These are phyloP conservation scores for Mangifera indica DNA, from an alignment of 345 rosid species.

Conservation along the genomic window DNA sequence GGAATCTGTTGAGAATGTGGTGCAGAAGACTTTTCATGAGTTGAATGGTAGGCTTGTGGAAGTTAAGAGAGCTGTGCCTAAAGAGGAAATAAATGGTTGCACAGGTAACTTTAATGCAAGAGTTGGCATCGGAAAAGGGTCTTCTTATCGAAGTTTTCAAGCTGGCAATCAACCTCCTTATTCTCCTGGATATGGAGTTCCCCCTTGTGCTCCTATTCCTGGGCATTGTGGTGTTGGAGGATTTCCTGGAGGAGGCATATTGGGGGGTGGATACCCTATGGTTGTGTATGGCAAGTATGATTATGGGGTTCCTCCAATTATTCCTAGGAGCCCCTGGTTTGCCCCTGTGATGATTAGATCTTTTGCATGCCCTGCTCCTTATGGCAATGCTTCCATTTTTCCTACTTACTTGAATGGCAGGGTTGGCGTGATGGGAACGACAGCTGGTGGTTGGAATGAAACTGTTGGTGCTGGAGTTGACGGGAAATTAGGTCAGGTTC, in stretches of 20 bases:
- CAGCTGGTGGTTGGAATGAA: conserved; percentile 24
- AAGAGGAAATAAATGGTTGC: conserved; percentile 49
- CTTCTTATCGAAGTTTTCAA: conserved; percentile 22
- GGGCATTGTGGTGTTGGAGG: conserved; percentile 35
- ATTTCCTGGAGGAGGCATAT: conserved; percentile 36
- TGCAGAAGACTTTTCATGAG: conserved; percentile 61
- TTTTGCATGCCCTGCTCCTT: conserved; percentile 34
- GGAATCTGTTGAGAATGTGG: conserved; percentile 64
- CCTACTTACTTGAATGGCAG: conserved; percentile 39
- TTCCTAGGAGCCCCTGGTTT: conserved; percentile 37
- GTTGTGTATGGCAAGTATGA: conserved; percentile 31
- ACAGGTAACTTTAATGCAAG: conserved; percentile 16
- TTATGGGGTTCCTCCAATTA: conserved; percentile 30
- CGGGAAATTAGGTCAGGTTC: conserved; percentile 23
- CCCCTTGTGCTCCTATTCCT: conserved; percentile 27
- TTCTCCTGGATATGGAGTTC: conserved; percentile 36
- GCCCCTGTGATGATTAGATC: conserved; percentile 36
- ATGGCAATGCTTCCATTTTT: conserved; percentile 28
- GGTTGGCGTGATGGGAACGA: conserved; percentile 24
- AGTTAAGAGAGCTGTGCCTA: conserved; percentile 84
- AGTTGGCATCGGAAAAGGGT: conserved; percentile 10
- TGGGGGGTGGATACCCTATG: conserved; percentile 40
- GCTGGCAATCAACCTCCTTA: conserved; percentile 27
- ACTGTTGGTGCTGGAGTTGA: conserved; percentile 26
- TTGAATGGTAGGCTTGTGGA: conserved; percentile 65